These are phyloP conservation scores for Thymus mandschuricus DNA, from an alignment of 257 asterid species.

Conservation along the genomic window DNA sequence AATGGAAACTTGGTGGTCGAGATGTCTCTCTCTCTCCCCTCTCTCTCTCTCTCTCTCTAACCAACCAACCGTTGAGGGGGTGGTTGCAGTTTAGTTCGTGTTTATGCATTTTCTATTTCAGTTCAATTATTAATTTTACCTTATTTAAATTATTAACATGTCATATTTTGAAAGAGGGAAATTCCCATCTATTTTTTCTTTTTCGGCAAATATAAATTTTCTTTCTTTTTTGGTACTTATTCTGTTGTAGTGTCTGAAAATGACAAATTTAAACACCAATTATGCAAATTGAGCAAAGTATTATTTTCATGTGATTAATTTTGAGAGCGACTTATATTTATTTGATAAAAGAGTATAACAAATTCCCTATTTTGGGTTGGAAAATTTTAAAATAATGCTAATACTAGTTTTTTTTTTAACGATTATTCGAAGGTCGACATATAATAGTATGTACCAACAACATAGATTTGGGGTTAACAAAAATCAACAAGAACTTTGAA, in stretches of 20 bases:
- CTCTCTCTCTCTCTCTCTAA: slow-evolving; percentile 17
- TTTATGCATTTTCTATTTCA: slow-evolving; percentile 16
- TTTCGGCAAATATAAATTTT: neutral
- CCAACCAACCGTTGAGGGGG: slow-evolving; percentile 37
- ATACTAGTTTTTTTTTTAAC: neutral
- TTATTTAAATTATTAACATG: neutral
- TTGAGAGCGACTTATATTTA: neutral
- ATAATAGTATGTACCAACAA: too few species aligned
- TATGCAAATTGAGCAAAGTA: neutral
- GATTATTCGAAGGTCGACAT: neutral
- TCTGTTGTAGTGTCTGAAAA: neutral
- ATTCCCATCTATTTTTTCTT: too few species aligned
- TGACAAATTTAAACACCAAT: neutral
- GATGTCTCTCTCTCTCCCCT: slow-evolving; percentile 34
- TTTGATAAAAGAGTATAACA: neutral
- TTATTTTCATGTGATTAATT: neutral
- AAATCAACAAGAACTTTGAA: too few species aligned
- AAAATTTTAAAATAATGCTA: neutral
- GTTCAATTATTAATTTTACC: neutral
- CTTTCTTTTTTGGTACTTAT: neutral
- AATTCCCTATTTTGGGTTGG: neutral
- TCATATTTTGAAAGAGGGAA: neutral
- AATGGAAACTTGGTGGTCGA: slow-evolving; percentile 39
- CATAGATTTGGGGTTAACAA: too few species aligned
- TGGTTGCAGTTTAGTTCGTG: slow-evolving; percentile 33